Evolutionary conservation across 768 basidiomycete genomes (phyloP).

Genomic region (Termitomyces sp.): DNA sequence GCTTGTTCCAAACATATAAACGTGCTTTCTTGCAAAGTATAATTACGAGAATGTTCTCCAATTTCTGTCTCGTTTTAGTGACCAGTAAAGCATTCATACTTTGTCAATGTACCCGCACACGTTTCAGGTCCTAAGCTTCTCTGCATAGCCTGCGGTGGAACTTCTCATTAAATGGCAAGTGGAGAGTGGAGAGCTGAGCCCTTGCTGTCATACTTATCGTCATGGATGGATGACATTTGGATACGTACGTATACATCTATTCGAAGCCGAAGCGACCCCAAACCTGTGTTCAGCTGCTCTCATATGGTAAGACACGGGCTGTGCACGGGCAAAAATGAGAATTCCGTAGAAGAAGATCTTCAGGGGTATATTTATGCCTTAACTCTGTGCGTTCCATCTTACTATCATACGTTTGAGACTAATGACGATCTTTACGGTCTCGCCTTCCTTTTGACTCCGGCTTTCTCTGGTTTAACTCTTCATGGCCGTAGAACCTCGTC

Average conservation of each 20-base stretch:
- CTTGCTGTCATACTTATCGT: neutral
- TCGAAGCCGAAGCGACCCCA: neutral
- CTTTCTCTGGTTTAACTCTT: conserved; percentile 4
- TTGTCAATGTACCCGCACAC: neutral
- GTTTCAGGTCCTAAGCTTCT: neutral
- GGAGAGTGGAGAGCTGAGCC: neutral
- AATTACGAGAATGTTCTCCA: neutral
- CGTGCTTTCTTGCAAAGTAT: neutral
- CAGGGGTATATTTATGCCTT: too few relatives aligned
- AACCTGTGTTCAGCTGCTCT: neutral
- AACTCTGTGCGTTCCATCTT: neutral
- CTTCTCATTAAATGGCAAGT: neutral
- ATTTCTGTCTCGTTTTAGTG: neutral
- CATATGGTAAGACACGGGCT: neutral
- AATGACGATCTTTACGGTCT: neutral
- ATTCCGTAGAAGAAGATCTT: neutral
- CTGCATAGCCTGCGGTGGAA: neutral
- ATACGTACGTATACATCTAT: neutral
- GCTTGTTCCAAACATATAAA: neutral
- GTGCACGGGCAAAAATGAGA: too few relatives aligned
- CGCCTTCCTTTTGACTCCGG: neutral
- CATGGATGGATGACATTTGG: neutral
- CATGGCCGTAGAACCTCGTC: conserved; percentile 4
- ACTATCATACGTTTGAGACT: neutral
- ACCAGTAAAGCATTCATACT: neutral